Conservation (phyloP, 2,329 filamentous ascomycete species). For the Fusarium marasasianum region DNA sequence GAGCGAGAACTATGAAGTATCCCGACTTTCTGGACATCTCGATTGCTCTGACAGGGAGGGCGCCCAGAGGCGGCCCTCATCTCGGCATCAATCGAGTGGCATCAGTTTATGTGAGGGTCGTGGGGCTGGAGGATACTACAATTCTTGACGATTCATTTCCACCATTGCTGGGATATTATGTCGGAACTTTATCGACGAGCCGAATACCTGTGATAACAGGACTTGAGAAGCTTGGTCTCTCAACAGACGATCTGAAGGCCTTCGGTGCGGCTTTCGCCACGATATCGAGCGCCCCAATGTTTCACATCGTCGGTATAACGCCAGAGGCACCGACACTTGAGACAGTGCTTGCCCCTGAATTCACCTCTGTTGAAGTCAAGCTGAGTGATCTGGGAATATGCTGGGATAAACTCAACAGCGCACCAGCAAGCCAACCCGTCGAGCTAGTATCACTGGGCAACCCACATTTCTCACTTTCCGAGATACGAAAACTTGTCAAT, state of each 20-base stretch:
- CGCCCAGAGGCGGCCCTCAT: slow-evolving; percentile 22
- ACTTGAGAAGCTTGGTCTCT: slow-evolving; percentile 4
- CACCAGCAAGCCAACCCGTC: background rate
- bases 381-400: background rate
- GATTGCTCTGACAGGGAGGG: slow-evolving; percentile 33
- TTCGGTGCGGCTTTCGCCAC: slow-evolving; percentile 36
- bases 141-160: slow-evolving; percentile 29
- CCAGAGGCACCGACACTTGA: slow-evolving; percentile 26
- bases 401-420: slow-evolving; percentile 26
- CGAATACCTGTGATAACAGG: slow-evolving; percentile 29
- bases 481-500: slow-evolving; percentile 10
- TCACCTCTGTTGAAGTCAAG: background rate
- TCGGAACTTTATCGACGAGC: slow-evolving; percentile 19
- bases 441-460: slow-evolving; percentile 31
- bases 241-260: slow-evolving; percentile 32
- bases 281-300: slow-evolving; percentile 33
- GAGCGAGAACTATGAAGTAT: slow-evolving; percentile 34
- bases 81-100: slow-evolving; percentile 17
- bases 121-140: slow-evolving; percentile 36
- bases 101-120: slow-evolving; percentile 18
- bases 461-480: slow-evolving; percentile 28
- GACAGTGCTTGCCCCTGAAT: background rate
- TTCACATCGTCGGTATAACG: slow-evolving; percentile 31
- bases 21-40: slow-evolving; percentile 28
- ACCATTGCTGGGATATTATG: slow-evolving; percentile 28